Base-by-base conservation (phyloP, 192 early-diverging fungal genomes). In the Haplosporangium gracile region DNA sequence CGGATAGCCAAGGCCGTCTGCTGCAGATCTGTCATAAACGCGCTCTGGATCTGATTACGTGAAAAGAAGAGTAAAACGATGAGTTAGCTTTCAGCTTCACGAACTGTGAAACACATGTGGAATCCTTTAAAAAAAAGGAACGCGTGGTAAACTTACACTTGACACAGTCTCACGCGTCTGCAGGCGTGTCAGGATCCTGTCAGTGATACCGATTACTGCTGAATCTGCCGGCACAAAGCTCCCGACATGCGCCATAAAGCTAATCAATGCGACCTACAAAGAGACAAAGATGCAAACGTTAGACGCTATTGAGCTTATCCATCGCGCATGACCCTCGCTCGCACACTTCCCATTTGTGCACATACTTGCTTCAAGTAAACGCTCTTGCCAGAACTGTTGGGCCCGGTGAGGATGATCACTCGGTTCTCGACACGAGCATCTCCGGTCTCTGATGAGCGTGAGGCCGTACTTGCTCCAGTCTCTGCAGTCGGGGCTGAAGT, bases 241-340 rank as follows among this genome's bases (percentile, higher is more conserved):
- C n/a, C 97, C 97, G 42, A 97, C 92, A 79, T 97, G 97, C 18
- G 97, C 96, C 97, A 97, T 95, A 73, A 94, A 96, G 4, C 91
- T 90, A 77, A 97, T 96, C 32, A 98, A 77, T 7, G 94, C 97
- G 60, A 96, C 87, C 92, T 94, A 36, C 4, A 16, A 43, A 73
- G 3, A 7, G 1, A 42, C 7, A 20, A 29, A 55, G n/a, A 65
- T 26, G 24, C 57, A 5, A 53, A 55, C 0, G n/a, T 13, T 22
- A 51, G 49, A 51, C 0, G 49, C 16, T 22, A 3, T 51, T 22
- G 18, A 5, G 5, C 20, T 18, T 2, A 20, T 51, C 49, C 49
- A 18, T 51, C 20, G 1, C 16, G 5, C 2, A 22, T 2, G 20
- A 51, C 16, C 49, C 2, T 18, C 22, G 18, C 6, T 68, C 24